A percentile compares a stretch with the other conserved stretches of the same genome.
phyloP scores from a whole-genome alignment of 163 green algal species.

The Chlorella variabilis region DNA sequence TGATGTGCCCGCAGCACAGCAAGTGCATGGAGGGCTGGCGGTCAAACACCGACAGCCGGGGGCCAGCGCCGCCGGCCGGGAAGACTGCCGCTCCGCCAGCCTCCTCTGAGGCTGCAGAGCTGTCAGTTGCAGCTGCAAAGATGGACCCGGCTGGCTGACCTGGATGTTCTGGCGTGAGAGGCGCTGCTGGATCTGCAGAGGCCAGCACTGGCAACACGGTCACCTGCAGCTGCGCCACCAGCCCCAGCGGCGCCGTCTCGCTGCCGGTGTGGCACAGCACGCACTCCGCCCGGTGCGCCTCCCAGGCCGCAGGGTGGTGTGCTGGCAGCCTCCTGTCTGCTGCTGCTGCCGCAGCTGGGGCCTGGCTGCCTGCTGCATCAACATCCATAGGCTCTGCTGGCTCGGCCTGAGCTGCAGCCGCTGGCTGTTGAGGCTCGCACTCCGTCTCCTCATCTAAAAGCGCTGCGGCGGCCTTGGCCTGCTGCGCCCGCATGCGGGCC shows the following conservation, averaged over 20 bases:
- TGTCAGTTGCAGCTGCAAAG: too few species aligned
- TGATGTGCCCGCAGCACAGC: conserved; percentile 60
- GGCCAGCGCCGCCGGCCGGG: background rate
- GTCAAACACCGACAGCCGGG: conserved; percentile 38
- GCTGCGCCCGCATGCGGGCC: conserved; percentile 30
- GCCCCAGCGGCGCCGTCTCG: conserved; percentile 46
- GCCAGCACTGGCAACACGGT: conserved; percentile 28
- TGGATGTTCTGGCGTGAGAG: background rate
- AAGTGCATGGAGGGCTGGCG: conserved; percentile 37
- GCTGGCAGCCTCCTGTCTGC: background rate
- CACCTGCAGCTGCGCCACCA: conserved; percentile 40
- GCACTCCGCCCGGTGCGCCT: conserved; percentile 8
- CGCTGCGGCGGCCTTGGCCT: conserved; percentile 11
- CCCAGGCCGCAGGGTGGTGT: conserved; percentile 26
- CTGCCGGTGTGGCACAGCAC: conserved; percentile 32
- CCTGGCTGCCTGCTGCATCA: background rate
- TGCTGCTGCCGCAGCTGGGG: background rate
- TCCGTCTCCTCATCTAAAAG: conserved; percentile 2
- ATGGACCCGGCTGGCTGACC: background rate
- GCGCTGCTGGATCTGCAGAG: background rate
- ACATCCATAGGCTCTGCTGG: conserved; percentile 37
- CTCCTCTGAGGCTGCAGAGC: background rate
- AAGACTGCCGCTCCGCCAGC: background rate
- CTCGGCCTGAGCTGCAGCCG: conserved; percentile 19
- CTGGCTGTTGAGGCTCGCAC: too few species aligned